Evolutionary conservation across 768 basidiomycete genomes (phyloP).

Genomic region (Leccinum uliginosum): DNA sequence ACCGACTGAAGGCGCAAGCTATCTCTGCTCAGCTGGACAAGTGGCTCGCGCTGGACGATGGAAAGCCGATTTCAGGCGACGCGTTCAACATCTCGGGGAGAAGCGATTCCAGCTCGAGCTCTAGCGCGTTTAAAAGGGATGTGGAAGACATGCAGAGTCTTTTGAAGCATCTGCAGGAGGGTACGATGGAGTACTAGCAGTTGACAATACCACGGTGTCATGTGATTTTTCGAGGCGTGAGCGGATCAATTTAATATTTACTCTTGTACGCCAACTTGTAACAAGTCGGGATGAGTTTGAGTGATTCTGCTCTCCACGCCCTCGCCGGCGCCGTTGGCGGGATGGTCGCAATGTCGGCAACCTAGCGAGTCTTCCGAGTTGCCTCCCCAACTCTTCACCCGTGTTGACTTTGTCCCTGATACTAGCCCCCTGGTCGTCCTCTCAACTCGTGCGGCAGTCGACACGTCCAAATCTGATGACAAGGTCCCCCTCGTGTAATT

Average conservation of each 20-base stretch:
- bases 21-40: constrained; percentile 71
- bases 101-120: constrained; percentile 40
- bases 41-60: constrained; percentile 78
- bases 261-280: too few species aligned
- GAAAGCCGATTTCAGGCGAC: constrained; percentile 50
- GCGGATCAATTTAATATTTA: too few species aligned
- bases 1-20: constrained; percentile 73
- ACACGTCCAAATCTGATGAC: constrained; percentile 64
- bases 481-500: constrained; percentile 46
- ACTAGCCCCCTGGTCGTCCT: constrained; percentile 84
- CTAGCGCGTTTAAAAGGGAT: constrained; percentile 63
- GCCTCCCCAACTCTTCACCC: not conserved
- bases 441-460: constrained; percentile 90
- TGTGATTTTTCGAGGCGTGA: constrained; percentile 11
- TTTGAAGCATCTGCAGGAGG: constrained; percentile 43
- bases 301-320: constrained; percentile 82
- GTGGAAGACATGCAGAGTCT: constrained; percentile 65
- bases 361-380: constrained; percentile 54
- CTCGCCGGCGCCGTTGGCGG: constrained; percentile 89
- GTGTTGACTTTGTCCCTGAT: constrained; percentile 2
- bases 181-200: constrained; percentile 13
- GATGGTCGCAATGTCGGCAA: constrained; percentile 85
- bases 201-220: not conserved
- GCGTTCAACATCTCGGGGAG: constrained; percentile 42
- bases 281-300: constrained; percentile 23